Percentiles rank a stretch among this genome's conserved stretches.
Evolutionary conservation across 176 grass and related monocot genomes (phyloP).

Genomic region (Thalia dealbata): DNA sequence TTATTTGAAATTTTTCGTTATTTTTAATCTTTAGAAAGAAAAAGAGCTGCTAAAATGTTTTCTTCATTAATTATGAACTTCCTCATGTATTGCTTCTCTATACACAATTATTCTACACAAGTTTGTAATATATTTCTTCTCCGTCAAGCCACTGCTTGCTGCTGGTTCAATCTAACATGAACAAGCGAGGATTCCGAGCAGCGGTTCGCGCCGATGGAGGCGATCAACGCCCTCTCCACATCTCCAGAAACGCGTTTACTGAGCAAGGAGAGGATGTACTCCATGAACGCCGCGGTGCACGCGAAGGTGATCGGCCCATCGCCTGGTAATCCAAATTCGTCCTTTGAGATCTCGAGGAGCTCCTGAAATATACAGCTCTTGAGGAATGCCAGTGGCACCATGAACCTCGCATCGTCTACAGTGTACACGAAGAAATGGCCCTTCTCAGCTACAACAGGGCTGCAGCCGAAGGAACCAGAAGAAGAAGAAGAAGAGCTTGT

Average conservation of each 20-base stretch:
- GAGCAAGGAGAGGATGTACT: constrained; percentile 1
- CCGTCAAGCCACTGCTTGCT: not conserved
- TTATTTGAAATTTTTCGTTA: too few relatives aligned
- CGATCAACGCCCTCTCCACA: not conserved
- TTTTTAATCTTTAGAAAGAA: too few relatives aligned
- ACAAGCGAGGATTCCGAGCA: not conserved
- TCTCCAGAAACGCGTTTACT: not conserved
- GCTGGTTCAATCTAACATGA: not conserved
- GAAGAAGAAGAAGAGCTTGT: not conserved
- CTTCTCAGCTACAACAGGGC: not conserved
- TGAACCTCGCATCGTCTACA: constrained; percentile 1
- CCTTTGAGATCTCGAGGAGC: not conserved
- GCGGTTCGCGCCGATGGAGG: not conserved
- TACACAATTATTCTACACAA: too few relatives aligned
- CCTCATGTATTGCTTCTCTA: too few relatives aligned
- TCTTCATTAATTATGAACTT: too few relatives aligned
- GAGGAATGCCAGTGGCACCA: constrained; percentile 7
- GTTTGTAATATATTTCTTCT: too few relatives aligned
- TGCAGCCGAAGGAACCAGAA: not conserved
- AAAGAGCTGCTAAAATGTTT: too few relatives aligned
- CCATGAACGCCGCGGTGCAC: not conserved
- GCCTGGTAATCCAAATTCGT: not conserved
- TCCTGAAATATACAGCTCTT: not conserved
- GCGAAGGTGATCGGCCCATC: not conserved
- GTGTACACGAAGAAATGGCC: constrained; percentile 9